Evolutionary conservation across 1,284 basidiomycete species (phyloP).

Genomic region (Tilletia horrida): DNA sequence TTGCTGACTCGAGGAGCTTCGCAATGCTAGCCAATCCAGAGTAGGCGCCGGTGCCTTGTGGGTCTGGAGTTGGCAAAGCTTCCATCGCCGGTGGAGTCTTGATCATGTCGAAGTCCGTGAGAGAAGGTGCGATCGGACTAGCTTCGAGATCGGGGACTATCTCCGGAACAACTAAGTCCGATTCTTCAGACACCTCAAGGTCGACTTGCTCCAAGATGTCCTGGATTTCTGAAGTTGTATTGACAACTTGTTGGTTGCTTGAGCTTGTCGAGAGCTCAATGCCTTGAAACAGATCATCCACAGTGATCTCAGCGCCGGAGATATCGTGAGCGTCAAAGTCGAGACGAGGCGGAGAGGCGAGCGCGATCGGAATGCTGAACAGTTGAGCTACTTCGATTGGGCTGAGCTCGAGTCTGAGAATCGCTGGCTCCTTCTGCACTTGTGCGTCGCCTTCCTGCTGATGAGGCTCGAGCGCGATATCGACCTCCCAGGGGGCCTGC

Average conservation of each 20-base stretch:
- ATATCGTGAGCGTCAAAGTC: neutral
- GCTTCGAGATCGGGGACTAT: neutral
- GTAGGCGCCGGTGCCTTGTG: neutral
- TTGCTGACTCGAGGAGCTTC: neutral
- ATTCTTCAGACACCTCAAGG: neutral
- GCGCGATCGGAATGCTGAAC: neutral
- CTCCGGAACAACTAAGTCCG: neutral
- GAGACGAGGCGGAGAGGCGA: neutral
- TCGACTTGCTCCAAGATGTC: neutral
- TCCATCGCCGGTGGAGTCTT: constrained; percentile 2
- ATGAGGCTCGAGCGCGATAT: constrained; percentile 6
- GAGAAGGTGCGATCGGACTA: neutral
- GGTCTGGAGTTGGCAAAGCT: constrained; percentile 1
- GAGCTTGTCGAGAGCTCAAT: neutral
- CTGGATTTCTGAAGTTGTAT: neutral
- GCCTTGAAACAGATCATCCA: neutral
- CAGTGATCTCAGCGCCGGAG: neutral
- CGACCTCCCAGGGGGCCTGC: constrained; percentile 1
- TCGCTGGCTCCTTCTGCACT: neutral
- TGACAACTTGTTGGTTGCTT: too few relatives aligned
- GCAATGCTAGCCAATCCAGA: neutral
- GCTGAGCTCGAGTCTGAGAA: constrained; percentile 17
- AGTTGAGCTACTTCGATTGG: constrained; percentile 8
- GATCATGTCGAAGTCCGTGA: neutral
- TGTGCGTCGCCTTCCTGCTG: neutral